Percentiles rank a stretch among this genome's conserved stretches.
Evolutionary conservation across 2,329 filamentous ascomycete species (phyloP).

Genomic region (Exophiala sp.): DNA sequence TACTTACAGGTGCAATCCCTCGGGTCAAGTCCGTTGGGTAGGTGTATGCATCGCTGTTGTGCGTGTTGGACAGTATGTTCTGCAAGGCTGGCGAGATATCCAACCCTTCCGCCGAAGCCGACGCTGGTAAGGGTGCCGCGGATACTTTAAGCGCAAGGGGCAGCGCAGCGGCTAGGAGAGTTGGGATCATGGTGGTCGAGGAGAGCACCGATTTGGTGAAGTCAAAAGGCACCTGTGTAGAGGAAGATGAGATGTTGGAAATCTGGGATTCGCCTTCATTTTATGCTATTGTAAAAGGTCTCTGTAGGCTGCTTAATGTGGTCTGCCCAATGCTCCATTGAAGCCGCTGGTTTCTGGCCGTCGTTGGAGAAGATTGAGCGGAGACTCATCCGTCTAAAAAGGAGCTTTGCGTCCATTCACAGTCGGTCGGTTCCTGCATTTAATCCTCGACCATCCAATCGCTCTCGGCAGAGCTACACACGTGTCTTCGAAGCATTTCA

Average conservation of each 20-base stretch:
- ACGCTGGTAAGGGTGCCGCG: conserved; percentile 14
- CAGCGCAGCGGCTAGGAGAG: conserved; percentile 11
- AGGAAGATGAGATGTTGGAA: neutral
- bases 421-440: neutral
- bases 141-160: conserved; percentile 8
- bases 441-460: neutral
- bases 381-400: too few species aligned
- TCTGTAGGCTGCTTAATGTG: too few species aligned
- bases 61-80: conserved; percentile 28
- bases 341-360: too few species aligned
- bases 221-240: neutral
- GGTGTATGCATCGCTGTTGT: conserved; percentile 24
- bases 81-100: conserved; percentile 20
- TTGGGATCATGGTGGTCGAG: conserved; percentile 11
- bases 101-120: conserved; percentile 17
- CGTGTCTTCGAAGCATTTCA: neutral
- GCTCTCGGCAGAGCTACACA: neutral
- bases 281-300: too few species aligned
- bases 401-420: neutral
- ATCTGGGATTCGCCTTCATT: too few species aligned
- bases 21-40: conserved; percentile 38
- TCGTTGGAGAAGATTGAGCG: too few species aligned
- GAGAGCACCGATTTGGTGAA: neutral
- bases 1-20: conserved; percentile 34
- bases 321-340: too few species aligned